Percentiles rank a stretch among this genome's conserved stretches.
Evolutionary conservation across 441 rosid genomes (phyloP).

Genomic region (Hura crepitans): DNA sequence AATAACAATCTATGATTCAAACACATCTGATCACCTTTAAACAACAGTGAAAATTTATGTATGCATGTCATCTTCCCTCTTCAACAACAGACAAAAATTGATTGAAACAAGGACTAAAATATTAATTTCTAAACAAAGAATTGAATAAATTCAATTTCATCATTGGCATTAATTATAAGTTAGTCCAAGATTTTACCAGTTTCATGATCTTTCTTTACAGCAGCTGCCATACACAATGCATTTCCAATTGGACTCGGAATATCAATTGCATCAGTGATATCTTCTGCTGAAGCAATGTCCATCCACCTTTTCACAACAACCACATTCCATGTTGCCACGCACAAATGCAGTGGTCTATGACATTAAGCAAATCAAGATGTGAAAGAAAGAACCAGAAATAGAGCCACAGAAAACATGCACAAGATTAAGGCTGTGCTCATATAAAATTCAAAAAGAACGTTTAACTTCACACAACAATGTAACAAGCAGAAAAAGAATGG

Average conservation of each 20-base stretch:
- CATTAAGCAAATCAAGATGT: conserved; percentile 23
- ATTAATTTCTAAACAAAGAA: neutral
- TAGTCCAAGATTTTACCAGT: conserved; percentile 46
- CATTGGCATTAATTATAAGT: neutral
- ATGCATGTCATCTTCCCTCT: neutral
- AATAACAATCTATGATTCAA: neutral
- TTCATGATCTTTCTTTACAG: conserved; percentile 88
- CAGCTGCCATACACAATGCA: conserved; percentile 93
- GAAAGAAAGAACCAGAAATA: neutral
- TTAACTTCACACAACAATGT: neutral
- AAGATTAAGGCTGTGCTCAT: neutral
- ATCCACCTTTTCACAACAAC: conserved; percentile 90
- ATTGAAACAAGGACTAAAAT: neutral
- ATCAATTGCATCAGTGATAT: conserved; percentile 69
- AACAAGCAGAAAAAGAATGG: neutral
- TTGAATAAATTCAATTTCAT: neutral
- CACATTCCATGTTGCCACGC: conserved; percentile 88
- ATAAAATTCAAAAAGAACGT: too few relatives aligned
- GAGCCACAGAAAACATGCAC: neutral
- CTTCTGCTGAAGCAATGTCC: conserved; percentile 70
- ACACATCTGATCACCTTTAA: neutral
- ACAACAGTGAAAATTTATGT: too few relatives aligned
- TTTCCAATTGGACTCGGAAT: conserved; percentile 82
- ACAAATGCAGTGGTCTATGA: conserved; percentile 88
- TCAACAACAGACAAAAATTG: neutral